These are phyloP conservation scores for Amanita rubescens DNA, from an alignment of 768 basidiomycete species.

Conservation along the genomic window DNA sequence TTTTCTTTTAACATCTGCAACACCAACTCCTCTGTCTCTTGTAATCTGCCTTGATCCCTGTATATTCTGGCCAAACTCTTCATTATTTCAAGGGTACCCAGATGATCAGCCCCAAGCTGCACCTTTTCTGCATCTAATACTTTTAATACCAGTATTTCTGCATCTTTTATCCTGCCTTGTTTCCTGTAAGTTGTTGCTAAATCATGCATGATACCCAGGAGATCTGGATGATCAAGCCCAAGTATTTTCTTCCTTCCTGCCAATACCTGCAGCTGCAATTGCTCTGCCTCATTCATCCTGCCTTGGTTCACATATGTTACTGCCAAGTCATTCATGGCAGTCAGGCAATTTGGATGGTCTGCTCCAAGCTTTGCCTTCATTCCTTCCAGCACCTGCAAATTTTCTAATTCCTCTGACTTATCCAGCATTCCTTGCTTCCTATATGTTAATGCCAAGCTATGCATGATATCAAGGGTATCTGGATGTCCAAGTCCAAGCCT, in stretches of 20 bases:
- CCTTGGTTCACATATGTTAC: background rate
- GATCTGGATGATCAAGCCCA: constrained; percentile 2
- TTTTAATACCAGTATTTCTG: no score
- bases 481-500: constrained; percentile 10
- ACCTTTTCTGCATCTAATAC: no score
- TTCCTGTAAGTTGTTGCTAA: background rate
- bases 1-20: no score
- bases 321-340: background rate
- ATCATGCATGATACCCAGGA: no score
- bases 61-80: no score
- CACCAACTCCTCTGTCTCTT: no score
- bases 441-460: constrained; percentile 9
- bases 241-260: background rate
- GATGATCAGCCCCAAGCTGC: no score
- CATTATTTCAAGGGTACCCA: no score
- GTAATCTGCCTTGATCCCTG: no score
- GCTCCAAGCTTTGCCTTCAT: no score
- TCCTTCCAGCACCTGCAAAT: background rate
- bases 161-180: background rate
- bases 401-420: background rate
- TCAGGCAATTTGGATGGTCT: background rate
- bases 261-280: background rate
- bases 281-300: background rate
- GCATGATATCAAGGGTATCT: constrained; percentile 8
- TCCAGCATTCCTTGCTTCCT: background rate